phyloP scores from a whole-genome alignment of 805 yeast species.

The Blastobotrys muscicola region DNA sequence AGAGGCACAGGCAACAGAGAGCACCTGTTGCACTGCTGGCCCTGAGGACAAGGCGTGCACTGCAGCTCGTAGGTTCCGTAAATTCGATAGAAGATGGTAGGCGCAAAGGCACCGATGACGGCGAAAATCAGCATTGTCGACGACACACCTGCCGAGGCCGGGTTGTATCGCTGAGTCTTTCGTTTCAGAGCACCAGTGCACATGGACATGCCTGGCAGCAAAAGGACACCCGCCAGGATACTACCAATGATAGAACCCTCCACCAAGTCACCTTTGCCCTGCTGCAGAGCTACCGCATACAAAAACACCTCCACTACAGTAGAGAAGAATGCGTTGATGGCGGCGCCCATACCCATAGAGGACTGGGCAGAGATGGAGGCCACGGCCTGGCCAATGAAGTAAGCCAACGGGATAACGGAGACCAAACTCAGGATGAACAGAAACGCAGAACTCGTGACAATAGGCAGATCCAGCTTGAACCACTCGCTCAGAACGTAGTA shows the following conservation, averaged over 20 bases:
- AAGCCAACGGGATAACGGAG: constrained; percentile 88
- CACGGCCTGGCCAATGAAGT: constrained; percentile 98
- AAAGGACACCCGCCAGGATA: constrained; percentile 80
- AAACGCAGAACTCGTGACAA: constrained; percentile 51
- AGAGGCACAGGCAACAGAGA: constrained; percentile 71
- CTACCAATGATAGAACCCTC: constrained; percentile 96
- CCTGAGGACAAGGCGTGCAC: constrained; percentile 47
- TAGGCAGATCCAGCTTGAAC: constrained; percentile 28
- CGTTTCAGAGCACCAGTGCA: constrained; percentile 91
- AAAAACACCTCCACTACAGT: constrained; percentile 89
- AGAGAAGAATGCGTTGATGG: constrained; percentile 93
- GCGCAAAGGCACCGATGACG: constrained; percentile 82
- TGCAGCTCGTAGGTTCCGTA: constrained; percentile 77
- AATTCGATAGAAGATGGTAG: constrained; percentile 80
- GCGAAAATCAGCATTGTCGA: constrained; percentile 93
- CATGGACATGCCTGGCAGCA: constrained; percentile 93
- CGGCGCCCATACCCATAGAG: constrained; percentile 98
- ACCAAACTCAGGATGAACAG: constrained; percentile 69
- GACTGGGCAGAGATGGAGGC: constrained; percentile 98
- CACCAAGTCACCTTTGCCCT: constrained; percentile 77
- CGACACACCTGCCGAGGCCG: constrained; percentile 93
- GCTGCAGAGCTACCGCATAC: constrained; percentile 83
- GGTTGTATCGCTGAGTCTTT: constrained; percentile 92
- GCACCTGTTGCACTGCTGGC: constrained; percentile 49
- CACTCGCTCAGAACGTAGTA: constrained; percentile 51